Percentiles rank a stretch among this genome's conserved stretches.
Evolutionary conservation across 169 alveolate species (phyloP).

Genomic region (Eimeria acervulina): DNA sequence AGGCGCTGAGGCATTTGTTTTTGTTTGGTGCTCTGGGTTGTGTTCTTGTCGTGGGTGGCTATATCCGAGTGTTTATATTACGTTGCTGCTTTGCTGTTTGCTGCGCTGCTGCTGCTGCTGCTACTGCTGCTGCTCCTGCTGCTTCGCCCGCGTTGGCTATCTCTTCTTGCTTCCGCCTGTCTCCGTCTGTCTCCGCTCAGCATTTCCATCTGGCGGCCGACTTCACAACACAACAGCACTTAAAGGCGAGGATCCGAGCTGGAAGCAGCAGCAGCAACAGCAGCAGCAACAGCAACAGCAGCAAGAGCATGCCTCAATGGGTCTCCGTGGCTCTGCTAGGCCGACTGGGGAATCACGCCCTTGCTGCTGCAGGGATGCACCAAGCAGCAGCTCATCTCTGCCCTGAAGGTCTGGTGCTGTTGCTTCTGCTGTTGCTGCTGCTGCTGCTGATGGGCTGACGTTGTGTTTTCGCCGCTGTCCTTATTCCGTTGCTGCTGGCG

Average conservation of each 20-base stretch:
- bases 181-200: neutral
- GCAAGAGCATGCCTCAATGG: constrained; percentile 79
- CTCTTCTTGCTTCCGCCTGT: neutral
- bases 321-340: constrained; percentile 84
- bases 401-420: constrained; percentile 30
- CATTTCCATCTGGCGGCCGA: constrained; percentile 22
- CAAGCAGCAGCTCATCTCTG: constrained; percentile 77
- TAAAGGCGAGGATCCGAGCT: constrained; percentile 29
- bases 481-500: neutral
- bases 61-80: neutral
- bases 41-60: neutral
- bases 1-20: neutral
- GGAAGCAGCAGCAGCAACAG: neutral
- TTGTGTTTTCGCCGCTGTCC: neutral
- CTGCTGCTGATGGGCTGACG: too few relatives aligned
- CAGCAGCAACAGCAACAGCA: constrained; percentile 43
- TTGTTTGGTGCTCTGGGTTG: neutral
- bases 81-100: neutral
- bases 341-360: constrained; percentile 86
- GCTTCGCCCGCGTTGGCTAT: neutral
- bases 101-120: neutral
- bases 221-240: constrained; percentile 28
- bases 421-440: constrained; percentile 15
- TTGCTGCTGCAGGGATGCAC: constrained; percentile 85
- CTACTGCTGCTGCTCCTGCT: too few relatives aligned